Evolutionary conservation across 2,329 filamentous ascomycete genomes (phyloP), one percentile per base, ranked within the genome.

Genomic region (Trichoderma cornu-damae): DNA sequence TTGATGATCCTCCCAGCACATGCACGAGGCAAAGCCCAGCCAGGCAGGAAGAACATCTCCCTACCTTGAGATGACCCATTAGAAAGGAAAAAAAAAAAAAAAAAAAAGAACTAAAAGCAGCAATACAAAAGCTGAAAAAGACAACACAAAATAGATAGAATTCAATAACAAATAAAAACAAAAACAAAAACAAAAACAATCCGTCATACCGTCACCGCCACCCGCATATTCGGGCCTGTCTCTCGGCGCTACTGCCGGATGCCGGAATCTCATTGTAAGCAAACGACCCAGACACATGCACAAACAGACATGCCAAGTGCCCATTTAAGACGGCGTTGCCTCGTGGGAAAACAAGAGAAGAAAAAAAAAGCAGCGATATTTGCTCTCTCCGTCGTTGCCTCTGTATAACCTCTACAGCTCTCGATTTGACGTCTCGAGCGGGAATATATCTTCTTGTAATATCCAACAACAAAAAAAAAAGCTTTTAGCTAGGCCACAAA

Each of bases 151-250:
- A 16, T 4, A 18, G 2, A 5, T 14, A 18, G 1, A 12, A 12
- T 16, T 0, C n/a, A 46, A 6, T 18, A 6, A 3, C 4, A 16
- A 34, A 7, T n/a, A 30, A 16, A 20, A 14, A 20, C 30, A 22
- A 7, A 20, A 6, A 16, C 42, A 34, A 7, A n/a, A 30, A 16
- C 12, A 14, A 20, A 18, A 22, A 7, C 16, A 6, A 16, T 32
- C 12, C 20, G 7, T 20, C 38, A n/a, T n/a, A n/a, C n/a, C 38
- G 50, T 53, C 50, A 55, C 42, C 52, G 52, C 48, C 24, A n/a
- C 24, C 47, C 38, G 20, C 34, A 30, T 48, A 51, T 58, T 58
- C 47, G 48, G 55, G n/a, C 54, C 55, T 58, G 48, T 51, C 34
- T 26, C 48, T 58, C 48, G 28, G 55, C 55, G 20, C 55, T 43